These are phyloP conservation scores for Boletus sp. DNA, from an alignment of 768 basidiomycete species.

Conservation along the genomic window DNA sequence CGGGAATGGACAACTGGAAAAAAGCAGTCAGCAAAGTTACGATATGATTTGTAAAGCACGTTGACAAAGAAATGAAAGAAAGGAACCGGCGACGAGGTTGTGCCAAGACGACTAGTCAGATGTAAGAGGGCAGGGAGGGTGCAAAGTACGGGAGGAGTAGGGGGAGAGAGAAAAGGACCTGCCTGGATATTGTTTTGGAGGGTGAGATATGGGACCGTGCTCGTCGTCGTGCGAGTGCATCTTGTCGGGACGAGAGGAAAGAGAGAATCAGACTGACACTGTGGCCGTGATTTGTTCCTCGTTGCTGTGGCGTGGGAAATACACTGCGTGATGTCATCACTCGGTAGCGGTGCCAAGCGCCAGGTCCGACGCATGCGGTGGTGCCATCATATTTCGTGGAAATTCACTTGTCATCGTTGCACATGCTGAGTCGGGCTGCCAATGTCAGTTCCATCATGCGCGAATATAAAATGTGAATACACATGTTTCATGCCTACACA, in stretches of 20 bases:
- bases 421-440: not conserved
- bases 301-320: constrained; percentile 10
- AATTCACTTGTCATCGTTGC: not conserved
- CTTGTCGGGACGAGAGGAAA: not conserved
- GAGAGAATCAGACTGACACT: not conserved
- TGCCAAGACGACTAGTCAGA: too few relatives aligned
- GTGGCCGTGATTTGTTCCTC: not conserved
- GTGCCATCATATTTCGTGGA: not conserved
- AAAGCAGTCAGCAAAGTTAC: not conserved
- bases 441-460: not conserved
- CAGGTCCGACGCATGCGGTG: not conserved
- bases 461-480: not conserved
- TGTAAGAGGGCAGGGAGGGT: not conserved
- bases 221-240: not conserved
- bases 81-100: not conserved
- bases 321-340: not conserved
- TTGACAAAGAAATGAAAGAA: not conserved
- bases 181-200: not conserved
- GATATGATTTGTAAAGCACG: not conserved
- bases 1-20: not conserved
- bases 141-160: not conserved
- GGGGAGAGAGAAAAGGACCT: not conserved
- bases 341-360: not conserved
- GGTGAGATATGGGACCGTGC: not conserved
- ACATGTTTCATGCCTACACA: not conserved